A percentile compares a stretch with the other conserved stretches of the same genome.
Conservation (phyloP, 371 early-diverging fungal species). For the Rhizopus microsporus region DNA sequence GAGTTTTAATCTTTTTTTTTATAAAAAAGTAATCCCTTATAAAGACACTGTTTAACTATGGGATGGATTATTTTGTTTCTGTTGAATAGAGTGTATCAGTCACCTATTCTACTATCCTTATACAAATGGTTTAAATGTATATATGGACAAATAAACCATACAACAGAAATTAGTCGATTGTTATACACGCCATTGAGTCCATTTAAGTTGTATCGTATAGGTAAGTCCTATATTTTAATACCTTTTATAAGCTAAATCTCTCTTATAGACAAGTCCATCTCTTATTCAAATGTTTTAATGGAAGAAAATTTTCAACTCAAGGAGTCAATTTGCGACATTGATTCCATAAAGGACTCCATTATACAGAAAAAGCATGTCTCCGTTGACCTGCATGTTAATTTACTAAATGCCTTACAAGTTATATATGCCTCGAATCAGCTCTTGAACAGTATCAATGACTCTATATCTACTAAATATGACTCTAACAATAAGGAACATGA, state of each 20-base stretch:
- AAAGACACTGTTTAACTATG: constrained; percentile 18
- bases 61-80: constrained; percentile 52
- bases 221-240: neutral
- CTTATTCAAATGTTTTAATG: constrained; percentile 53
- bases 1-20: too few species aligned
- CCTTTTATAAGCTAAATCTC: neutral
- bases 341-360: constrained; percentile 42
- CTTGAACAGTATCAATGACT: constrained; percentile 58
- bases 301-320: constrained; percentile 56
- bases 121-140: constrained; percentile 60
- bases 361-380: constrained; percentile 43
- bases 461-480: constrained; percentile 72
- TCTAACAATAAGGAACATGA: constrained; percentile 64
- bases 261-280: constrained; percentile 51
- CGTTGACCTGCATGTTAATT: constrained; percentile 32
- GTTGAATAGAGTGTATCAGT: constrained; percentile 56
- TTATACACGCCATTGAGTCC: constrained; percentile 17
- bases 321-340: constrained; percentile 35
- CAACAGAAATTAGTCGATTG: constrained; percentile 69
- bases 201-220: constrained; percentile 3
- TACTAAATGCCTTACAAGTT: constrained; percentile 24
- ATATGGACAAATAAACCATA: constrained; percentile 46
- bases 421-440: constrained; percentile 61
- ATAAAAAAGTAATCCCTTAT: neutral
- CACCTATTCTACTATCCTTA: constrained; percentile 44